Percentiles rank a stretch among this genome's conserved stretches.
These are phyloP conservation scores for Talaromyces sp. DNA, from an alignment of 2,329 filamentous ascomycete species.

Conservation along the genomic window DNA sequence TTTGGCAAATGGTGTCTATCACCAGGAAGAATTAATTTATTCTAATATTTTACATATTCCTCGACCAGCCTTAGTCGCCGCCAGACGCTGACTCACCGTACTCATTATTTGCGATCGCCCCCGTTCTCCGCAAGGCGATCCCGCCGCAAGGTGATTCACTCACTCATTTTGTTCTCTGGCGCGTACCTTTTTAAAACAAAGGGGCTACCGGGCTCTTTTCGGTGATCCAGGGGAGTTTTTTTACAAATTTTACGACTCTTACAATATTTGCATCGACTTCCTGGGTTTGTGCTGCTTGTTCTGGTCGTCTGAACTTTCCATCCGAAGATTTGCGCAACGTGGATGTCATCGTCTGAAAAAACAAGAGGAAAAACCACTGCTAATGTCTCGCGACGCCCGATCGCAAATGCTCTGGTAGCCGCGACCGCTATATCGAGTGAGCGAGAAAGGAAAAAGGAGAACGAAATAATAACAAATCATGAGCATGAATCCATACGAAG, in stretches of 20 bases:
- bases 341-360: not conserved
- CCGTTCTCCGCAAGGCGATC: not conserved
- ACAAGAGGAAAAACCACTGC: not conserved
- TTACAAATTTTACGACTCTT: not conserved
- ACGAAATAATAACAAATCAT: not conserved
- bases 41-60: not conserved
- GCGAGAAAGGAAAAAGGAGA: not conserved
- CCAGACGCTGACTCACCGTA: not conserved
- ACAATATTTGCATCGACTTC: not conserved
- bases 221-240: not conserved
- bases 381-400: not conserved
- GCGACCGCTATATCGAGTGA: not conserved
- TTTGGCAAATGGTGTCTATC: not conserved
- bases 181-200: not conserved
- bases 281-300: not conserved
- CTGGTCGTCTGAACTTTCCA: not conserved
- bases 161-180: not conserved
- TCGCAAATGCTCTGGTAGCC: not conserved
- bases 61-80: not conserved
- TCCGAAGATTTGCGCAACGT: not conserved
- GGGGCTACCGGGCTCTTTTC: not conserved
- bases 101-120: not conserved
- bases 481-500: conserved; percentile 29
- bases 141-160: not conserved
- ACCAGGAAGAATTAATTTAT: not conserved